Conservation (phyloP, 164 flowering plant species). For the Annona squamosa region DNA sequence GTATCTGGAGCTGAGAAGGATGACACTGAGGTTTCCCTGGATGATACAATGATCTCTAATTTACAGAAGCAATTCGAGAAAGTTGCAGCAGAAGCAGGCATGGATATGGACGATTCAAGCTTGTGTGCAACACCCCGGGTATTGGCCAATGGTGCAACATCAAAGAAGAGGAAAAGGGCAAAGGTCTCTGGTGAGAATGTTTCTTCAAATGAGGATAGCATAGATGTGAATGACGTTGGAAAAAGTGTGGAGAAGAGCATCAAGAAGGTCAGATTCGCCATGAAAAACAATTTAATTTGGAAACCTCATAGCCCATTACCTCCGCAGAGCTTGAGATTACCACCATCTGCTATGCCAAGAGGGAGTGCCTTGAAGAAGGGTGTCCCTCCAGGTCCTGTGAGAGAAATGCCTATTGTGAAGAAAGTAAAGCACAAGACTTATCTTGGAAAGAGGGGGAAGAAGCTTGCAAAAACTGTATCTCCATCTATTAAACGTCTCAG, state of each 20-base stretch:
- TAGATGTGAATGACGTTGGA: conserved; percentile 20
- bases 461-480: conserved; percentile 25
- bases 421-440: conserved; percentile 32
- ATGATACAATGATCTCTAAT: conserved; percentile 61
- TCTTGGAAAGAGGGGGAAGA: conserved; percentile 40
- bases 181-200: conserved; percentile 24
- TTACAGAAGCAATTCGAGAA: conserved; percentile 79
- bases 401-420: conserved; percentile 35
- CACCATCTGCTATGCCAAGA: conserved; percentile 87
- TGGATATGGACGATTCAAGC: conserved; percentile 31
- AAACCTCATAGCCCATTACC: conserved; percentile 83
- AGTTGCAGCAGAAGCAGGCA: conserved; percentile 75
- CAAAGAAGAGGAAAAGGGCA: conserved; percentile 22
- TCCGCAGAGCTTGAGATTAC: conserved; percentile 75
- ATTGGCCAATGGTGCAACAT: not conserved
- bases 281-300: conserved; percentile 87
- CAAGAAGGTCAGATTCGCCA: conserved; percentile 78
- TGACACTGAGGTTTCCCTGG: conserved; percentile 20
- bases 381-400: conserved; percentile 73
- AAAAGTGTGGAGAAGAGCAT: conserved; percentile 48
- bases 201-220: conserved; percentile 17
- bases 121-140: conserved; percentile 18
- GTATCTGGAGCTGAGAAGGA: conserved; percentile 1
- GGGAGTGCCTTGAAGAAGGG: conserved; percentile 99
- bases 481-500: conserved; percentile 42